A percentile compares a stretch with the other conserved stretches of the same genome.
phyloP scores from a whole-genome alignment of 2,329 filamentous ascomycete species.

The Shiraia sp. region DNA sequence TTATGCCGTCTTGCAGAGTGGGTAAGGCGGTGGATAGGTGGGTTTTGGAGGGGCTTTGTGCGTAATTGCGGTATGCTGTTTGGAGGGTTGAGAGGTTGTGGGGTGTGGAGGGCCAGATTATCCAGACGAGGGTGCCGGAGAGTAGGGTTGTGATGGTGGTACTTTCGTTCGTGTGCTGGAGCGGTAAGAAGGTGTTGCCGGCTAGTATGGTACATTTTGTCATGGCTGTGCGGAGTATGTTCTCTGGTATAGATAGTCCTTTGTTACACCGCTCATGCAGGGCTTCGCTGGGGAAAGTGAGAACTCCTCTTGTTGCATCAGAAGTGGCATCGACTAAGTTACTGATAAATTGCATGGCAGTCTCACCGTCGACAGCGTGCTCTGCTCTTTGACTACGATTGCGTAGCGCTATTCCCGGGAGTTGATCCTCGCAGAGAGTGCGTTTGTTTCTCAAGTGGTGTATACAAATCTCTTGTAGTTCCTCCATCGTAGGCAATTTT shows the following conservation, averaged over 20 bases:
- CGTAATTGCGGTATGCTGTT: constrained; percentile 9
- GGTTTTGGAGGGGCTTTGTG: not conserved
- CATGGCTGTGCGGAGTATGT: constrained; percentile 6
- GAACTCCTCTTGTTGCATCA: not conserved
- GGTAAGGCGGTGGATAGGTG: not conserved
- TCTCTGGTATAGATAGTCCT: not conserved
- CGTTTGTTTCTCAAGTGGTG: constrained; percentile 5
- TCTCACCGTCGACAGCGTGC: not conserved
- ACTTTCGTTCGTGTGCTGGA: constrained; percentile 24
- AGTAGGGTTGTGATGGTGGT: constrained; percentile 18
- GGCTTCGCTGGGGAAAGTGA: constrained; percentile 11
- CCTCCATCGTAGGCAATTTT: constrained; percentile 5
- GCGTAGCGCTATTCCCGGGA: constrained; percentile 1
- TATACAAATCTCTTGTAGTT: constrained; percentile 15
- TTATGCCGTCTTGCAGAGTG: constrained; percentile 19
- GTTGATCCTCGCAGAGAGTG: constrained; percentile 5
- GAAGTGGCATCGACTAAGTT: constrained; percentile 3
- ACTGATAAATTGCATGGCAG: constrained; percentile 6
- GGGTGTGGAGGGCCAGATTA: constrained; percentile 26
- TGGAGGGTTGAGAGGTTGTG: constrained; percentile 17
- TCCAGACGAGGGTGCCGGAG: constrained; percentile 19
- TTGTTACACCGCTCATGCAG: constrained; percentile 10
- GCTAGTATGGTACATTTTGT: constrained; percentile 11
- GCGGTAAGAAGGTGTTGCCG: constrained; percentile 2
- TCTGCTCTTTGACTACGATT: not conserved